Percentiles rank a stretch among this genome's conserved stretches.
Conservation (phyloP, 345 rosid genomes). For the Pseudoturritis turrita region DNA sequence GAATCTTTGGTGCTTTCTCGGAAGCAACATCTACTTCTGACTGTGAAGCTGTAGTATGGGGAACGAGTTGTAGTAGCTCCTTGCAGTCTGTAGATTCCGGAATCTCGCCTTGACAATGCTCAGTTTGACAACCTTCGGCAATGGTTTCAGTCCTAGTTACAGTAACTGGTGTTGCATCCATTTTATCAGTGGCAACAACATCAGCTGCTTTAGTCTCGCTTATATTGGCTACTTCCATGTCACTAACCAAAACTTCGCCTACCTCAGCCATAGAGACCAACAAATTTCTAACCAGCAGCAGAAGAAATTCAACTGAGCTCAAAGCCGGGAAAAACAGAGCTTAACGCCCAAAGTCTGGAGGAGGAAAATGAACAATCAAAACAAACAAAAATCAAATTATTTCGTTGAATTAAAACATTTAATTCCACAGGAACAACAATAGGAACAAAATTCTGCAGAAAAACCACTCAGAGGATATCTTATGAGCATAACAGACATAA, state of each 20-base stretch:
- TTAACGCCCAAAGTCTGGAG: slow-evolving; percentile 3
- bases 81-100: slow-evolving; percentile 19
- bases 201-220: slow-evolving; percentile 35
- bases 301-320: slow-evolving; percentile 12
- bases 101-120: slow-evolving; percentile 31
- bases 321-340: not conserved
- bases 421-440: not conserved
- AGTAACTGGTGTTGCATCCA: slow-evolving; percentile 27
- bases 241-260: slow-evolving; percentile 4
- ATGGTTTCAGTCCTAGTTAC: slow-evolving; percentile 24
- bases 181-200: slow-evolving; percentile 33
- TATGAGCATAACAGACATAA: not conserved
- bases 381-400: not conserved
- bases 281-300: slow-evolving; percentile 23
- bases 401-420: not conserved
- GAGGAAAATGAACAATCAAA: not conserved
- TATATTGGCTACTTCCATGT: slow-evolving; percentile 33
- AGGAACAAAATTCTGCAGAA: not conserved
- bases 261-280: slow-evolving; percentile 29
- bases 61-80: slow-evolving; percentile 25
- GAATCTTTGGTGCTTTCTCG: slow-evolving; percentile 29
- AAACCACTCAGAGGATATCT: not conserved
- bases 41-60: slow-evolving; percentile 18
- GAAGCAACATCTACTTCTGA: slow-evolving; percentile 39
- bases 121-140: slow-evolving; percentile 15